A percentile compares a stretch with the other conserved stretches of the same genome.
These are phyloP conservation scores for Candida vartiovaarae DNA, from an alignment of 805 yeast genomes.

Conservation along the genomic window DNA sequence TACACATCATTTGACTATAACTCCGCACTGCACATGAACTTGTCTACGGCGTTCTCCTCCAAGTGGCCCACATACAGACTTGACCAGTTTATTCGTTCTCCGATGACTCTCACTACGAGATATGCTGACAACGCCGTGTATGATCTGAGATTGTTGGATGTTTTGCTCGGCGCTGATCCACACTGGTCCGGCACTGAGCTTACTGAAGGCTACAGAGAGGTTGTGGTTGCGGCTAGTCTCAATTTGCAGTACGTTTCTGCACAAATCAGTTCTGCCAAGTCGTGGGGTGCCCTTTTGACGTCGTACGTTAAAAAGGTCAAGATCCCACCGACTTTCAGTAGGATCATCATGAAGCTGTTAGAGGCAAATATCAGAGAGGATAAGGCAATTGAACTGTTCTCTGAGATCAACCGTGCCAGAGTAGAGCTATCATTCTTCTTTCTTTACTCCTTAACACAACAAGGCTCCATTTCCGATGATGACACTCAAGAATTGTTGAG, in stretches of 20 bases:
- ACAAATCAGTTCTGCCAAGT: slow-evolving; percentile 62
- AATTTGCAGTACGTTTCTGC: slow-evolving; percentile 58
- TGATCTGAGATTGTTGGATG: slow-evolving; percentile 57
- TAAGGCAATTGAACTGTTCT: slow-evolving; percentile 38
- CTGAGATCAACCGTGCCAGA: slow-evolving; percentile 51
- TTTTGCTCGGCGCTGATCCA: slow-evolving; percentile 37
- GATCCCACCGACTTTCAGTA: slow-evolving; percentile 26
- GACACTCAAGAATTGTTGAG: slow-evolving; percentile 18
- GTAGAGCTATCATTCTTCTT: slow-evolving; percentile 57
- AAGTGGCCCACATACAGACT: slow-evolving; percentile 43
- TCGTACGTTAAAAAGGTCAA: slow-evolving; percentile 46
- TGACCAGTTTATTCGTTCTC: slow-evolving; percentile 44
- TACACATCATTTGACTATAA: slow-evolving; percentile 41
- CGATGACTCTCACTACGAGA: slow-evolving; percentile 36
- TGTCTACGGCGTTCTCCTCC: slow-evolving; percentile 38
- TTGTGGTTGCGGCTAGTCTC: slow-evolving; percentile 50
- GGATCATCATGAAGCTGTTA: slow-evolving; percentile 43
- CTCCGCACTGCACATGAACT: slow-evolving; percentile 36
- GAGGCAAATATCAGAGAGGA: slow-evolving; percentile 46
- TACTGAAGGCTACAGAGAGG: slow-evolving; percentile 34
- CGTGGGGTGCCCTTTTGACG: slow-evolving; percentile 73
- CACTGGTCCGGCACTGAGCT: slow-evolving; percentile 34
- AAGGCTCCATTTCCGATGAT: slow-evolving; percentile 10
- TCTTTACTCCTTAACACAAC: slow-evolving; percentile 10
- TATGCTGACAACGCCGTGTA: slow-evolving; percentile 51